Evolutionary conservation across 495 filamentous ascomycete species (phyloP).

Genomic region (Penicillium desertorum): DNA sequence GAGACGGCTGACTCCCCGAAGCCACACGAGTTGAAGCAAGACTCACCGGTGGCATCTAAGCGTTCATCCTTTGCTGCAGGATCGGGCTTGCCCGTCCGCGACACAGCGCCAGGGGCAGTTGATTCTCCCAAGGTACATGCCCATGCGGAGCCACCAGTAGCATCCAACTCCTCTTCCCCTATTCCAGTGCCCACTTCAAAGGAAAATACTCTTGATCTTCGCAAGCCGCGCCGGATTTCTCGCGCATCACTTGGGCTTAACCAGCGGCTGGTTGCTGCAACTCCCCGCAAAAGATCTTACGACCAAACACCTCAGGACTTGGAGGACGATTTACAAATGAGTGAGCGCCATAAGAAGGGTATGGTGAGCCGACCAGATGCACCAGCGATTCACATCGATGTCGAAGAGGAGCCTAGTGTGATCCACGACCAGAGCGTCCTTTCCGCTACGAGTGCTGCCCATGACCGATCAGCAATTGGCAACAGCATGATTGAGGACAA

Average conservation of each 20-base stretch:
- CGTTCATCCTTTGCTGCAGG: not conserved
- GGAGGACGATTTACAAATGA: conserved; percentile 19
- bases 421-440: conserved; percentile 24
- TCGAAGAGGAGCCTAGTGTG: conserved; percentile 34
- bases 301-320: conserved; percentile 39
- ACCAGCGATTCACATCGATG: conserved; percentile 34
- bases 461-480: conserved; percentile 28
- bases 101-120: not conserved
- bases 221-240: conserved; percentile 15
- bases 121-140: not conserved
- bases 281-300: conserved; percentile 42
- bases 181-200: conserved; percentile 1
- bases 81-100: not conserved
- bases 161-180: conserved; percentile 7
- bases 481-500: conserved; percentile 45
- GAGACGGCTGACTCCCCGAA: not conserved
- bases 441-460: conserved; percentile 18
- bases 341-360: conserved; percentile 38
- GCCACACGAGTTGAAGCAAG: not conserved
- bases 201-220: conserved; percentile 14
- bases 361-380: conserved; percentile 24
- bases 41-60: not conserved
- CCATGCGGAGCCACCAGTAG: conserved; percentile 4
- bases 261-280: conserved; percentile 16
- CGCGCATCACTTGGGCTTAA: conserved; percentile 18